Evolutionary conservation across 208 protist genomes (phyloP).

Genomic region (Trypanosoma mega): DNA sequence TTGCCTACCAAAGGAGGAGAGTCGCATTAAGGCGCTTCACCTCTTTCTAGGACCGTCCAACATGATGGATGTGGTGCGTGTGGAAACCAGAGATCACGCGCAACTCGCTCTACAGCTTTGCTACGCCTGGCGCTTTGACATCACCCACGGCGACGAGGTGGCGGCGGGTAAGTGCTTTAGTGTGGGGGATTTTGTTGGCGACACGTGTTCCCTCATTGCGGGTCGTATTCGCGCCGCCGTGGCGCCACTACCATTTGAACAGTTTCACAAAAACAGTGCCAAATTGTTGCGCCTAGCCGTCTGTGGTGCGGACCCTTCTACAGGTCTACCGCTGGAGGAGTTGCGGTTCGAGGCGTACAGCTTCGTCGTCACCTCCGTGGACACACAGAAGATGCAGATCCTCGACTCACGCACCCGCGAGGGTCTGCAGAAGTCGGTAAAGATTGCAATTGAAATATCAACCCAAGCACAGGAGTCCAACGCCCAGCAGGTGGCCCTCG

Average conservation of each 20-base stretch:
- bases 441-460: conserved; percentile 96
- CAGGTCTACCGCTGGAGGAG: conserved; percentile 38
- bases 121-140: conserved; percentile 92
- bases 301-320: conserved; percentile 77
- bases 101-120: conserved; percentile 80
- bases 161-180: conserved; percentile 70
- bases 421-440: conserved; percentile 94
- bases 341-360: conserved; percentile 90
- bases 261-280: conserved; percentile 85
- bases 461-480: conserved; percentile 93
- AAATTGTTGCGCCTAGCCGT: conserved; percentile 64
- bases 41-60: conserved; percentile 93
- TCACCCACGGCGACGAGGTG: conserved; percentile 45
- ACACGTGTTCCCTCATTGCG: conserved; percentile 84
- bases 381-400: conserved; percentile 95
- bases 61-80: conserved; percentile 93
- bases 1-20: conserved; percentile 70
- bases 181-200: conserved; percentile 84
- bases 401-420: conserved; percentile 93
- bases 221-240: conserved; percentile 80
- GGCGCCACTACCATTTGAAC: conserved; percentile 78
- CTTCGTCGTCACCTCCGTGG: conserved; percentile 94
- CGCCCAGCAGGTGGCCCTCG: conserved; percentile 89
- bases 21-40: conserved; percentile 73
- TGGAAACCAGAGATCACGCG: conserved; percentile 89